Conservation (phyloP, 768 basidiomycete genomes). For the Pisolithus orientalis region DNA sequence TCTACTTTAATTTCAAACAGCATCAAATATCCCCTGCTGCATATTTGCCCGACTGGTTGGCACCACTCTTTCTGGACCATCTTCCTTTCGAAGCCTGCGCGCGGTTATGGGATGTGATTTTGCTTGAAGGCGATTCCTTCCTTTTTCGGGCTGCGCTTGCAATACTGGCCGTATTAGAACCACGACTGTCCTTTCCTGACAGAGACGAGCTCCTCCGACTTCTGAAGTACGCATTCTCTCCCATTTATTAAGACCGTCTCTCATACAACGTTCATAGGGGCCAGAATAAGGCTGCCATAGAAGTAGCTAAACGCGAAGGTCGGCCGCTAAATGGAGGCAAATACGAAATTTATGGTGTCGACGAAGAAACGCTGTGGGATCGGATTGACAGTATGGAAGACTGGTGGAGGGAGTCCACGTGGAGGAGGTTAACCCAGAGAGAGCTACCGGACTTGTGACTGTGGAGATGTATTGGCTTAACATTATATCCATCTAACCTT, state of each 20-base stretch:
- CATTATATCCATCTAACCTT: slow-evolving; percentile 7
- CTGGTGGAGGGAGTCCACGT: slow-evolving; percentile 92
- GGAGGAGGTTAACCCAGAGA: slow-evolving; percentile 73
- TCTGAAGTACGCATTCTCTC: slow-evolving; percentile 45
- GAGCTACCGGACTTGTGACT: slow-evolving; percentile 68
- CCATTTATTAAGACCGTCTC: not conserved
- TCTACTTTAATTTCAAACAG: slow-evolving; percentile 93
- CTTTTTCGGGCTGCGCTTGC: slow-evolving; percentile 81
- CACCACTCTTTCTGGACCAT: slow-evolving; percentile 77
- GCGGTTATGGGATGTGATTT: slow-evolving; percentile 80
- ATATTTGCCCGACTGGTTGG: slow-evolving; percentile 81
- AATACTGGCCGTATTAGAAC: slow-evolving; percentile 75
- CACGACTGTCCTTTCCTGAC: slow-evolving; percentile 86
- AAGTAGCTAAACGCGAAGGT: slow-evolving; percentile 74
- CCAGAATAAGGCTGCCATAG: slow-evolving; percentile 75
- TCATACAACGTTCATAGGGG: slow-evolving; percentile 40
- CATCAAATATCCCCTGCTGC: slow-evolving; percentile 81
- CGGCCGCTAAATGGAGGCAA: slow-evolving; percentile 58
- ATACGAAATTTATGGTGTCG: slow-evolving; percentile 82
- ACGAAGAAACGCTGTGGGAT: slow-evolving; percentile 83
- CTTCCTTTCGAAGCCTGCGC: slow-evolving; percentile 90
- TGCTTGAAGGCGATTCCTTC: slow-evolving; percentile 89
- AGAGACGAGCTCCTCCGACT: slow-evolving; percentile 69
- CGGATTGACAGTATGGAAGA: slow-evolving; percentile 77
- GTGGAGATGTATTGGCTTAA: not conserved